Percentiles rank a stretch among this genome's conserved stretches.
phyloP scores from a whole-genome alignment of 257 asterid species.

The Solanum tacnaense region DNA sequence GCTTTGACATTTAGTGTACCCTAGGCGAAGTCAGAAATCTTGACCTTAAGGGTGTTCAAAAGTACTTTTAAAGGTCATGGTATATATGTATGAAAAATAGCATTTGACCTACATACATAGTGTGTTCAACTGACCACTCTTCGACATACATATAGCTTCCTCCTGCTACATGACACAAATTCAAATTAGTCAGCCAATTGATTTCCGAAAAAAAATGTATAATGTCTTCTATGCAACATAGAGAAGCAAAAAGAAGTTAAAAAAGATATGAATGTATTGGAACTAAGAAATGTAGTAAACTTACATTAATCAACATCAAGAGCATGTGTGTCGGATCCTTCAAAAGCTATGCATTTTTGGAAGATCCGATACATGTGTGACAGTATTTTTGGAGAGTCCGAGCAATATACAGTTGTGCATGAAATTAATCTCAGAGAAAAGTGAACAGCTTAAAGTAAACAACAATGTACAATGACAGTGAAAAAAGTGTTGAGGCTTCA shows the following conservation, averaged over 20 bases:
- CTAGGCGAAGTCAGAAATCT: not conserved
- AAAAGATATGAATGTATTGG: not conserved
- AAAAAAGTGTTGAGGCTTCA: conserved; percentile 76
- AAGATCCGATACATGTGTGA: rapidly evolving
- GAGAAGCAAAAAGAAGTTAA: not conserved
- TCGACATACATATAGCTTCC: not conserved
- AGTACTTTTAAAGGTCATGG: not conserved
- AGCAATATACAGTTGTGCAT: not conserved
- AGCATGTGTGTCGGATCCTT: not conserved
- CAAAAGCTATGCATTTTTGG: not conserved
- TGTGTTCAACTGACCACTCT: not conserved
- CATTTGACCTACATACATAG: not conserved
- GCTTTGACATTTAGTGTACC: not conserved
- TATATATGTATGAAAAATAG: not conserved
- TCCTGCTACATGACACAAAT: not conserved
- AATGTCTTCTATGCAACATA: not conserved
- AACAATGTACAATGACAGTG: conserved; percentile 50
- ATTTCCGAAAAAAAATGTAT: rapidly evolving
- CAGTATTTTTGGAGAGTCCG: not conserved
- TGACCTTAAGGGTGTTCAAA: not conserved
- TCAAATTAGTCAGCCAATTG: not conserved
- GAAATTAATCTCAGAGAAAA: not conserved
- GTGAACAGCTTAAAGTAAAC: conserved; percentile 49
- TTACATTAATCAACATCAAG: not conserved
- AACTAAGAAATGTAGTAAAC: not conserved